Evolutionary conservation across 2,329 filamentous ascomycete species (phyloP).

Genomic region (Metarhizium brunneum): DNA sequence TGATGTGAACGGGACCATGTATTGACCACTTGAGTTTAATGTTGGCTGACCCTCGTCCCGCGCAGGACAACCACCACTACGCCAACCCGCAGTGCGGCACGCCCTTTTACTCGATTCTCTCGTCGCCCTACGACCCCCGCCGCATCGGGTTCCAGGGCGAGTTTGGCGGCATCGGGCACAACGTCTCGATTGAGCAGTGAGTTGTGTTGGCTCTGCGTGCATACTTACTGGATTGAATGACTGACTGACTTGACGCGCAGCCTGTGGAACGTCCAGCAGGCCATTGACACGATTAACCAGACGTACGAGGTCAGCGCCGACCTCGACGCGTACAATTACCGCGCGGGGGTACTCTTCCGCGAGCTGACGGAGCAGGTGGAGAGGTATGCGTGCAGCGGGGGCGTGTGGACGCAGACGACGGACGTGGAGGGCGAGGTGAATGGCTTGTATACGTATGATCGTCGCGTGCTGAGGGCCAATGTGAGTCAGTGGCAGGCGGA

Average conservation of each 20-base stretch:
- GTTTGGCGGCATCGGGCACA: slow-evolving; percentile 60
- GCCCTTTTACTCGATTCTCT: slow-evolving; percentile 52
- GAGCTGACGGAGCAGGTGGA: slow-evolving; percentile 55
- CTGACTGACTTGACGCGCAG: slow-evolving; percentile 19
- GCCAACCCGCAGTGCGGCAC: slow-evolving; percentile 62
- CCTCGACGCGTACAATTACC: slow-evolving; percentile 56
- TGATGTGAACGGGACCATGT: too few species aligned
- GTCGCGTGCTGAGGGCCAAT: slow-evolving; percentile 48
- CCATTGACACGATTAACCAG: slow-evolving; percentile 51
- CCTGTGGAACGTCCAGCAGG: slow-evolving; percentile 53
- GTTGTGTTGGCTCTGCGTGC: slow-evolving; percentile 8
- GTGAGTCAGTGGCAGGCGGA: slow-evolving; percentile 49
- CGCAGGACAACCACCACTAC: slow-evolving; percentile 63
- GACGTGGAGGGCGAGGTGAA: slow-evolving; percentile 70
- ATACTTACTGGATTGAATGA: not conserved
- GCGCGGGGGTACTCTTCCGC: slow-evolving; percentile 47
- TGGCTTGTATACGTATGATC: slow-evolving; percentile 60
- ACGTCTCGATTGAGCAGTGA: slow-evolving; percentile 52
- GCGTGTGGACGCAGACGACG: slow-evolving; percentile 64
- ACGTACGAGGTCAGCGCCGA: slow-evolving; percentile 58
- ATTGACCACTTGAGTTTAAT: too few species aligned
- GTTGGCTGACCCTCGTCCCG: too few species aligned
- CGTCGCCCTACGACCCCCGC: slow-evolving; percentile 44
- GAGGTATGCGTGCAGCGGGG: slow-evolving; percentile 54
- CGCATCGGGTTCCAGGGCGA: slow-evolving; percentile 63